Evolutionary conservation across 371 early-diverging fungal species (phyloP), one percentile per base, ranked within the genome.

Genomic region (Syncephalis plumigaleata): DNA sequence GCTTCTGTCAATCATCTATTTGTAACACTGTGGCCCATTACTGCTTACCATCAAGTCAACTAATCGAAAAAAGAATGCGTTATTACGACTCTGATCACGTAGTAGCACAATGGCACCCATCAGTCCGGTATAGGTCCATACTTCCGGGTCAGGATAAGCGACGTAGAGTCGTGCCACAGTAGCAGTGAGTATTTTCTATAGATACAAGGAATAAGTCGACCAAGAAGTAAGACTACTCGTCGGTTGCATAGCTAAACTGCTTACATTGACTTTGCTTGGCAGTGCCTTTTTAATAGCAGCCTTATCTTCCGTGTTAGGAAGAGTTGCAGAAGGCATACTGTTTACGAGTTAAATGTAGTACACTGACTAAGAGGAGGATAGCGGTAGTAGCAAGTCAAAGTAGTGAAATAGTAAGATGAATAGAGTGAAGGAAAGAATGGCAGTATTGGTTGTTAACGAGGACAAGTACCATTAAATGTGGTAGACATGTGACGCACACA

Each of bases 141-240:
- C 47, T 24, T 67, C 61, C 13, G 75, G 66, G 55, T 73, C 74
- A 3, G 81, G 79, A 44, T 75, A 66, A n/a, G 88, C 88, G 3
- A 77, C 66, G 70, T 84, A 85, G 31, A 91, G 61, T 16, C 86
- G 73, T 45, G 84, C 87, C 9, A 83, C 84, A 1, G 84, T 86
- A 13, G 83, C 77, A 1, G 79, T 75, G 40, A 84, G 60, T 52
- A 89, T 81, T 79, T 86, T 79, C 79, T 82, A 72, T 37, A 36
- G 16, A 43, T 36, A 47, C 9, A 37, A 31, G 3, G 16, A 36
- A 21, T 18, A 18, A 7, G 4, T 13, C 21, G 47, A 17, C 11
- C 11, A 26, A n/a, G 1, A 22, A 38, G n/a, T 21, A 4, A 9
- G n/a, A n/a, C n/a, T n/a, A n/a, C n/a, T n/a, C n/a, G n/a, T n/a